Conservation (phyloP, 371 early-diverging fungal species). For the Mucor lusitanicus region DNA sequence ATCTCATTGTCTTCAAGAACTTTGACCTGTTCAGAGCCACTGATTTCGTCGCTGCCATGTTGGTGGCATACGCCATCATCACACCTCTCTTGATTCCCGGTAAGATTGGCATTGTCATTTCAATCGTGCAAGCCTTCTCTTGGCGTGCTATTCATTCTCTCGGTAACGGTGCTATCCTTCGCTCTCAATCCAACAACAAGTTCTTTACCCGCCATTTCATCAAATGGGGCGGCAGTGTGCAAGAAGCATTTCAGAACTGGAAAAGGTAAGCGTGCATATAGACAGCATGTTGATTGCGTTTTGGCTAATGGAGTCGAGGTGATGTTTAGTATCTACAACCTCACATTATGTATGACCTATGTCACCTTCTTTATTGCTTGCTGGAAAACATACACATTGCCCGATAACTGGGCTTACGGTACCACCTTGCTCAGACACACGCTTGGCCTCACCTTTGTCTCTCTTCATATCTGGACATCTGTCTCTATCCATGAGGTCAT, state of each 20-base stretch:
- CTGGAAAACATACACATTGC: conserved; percentile 71
- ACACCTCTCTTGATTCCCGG: conserved; percentile 61
- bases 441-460: conserved; percentile 73
- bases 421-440: conserved; percentile 74
- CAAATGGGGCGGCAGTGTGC: conserved; percentile 82
- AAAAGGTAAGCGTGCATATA: conserved; percentile 56
- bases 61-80: conserved; percentile 73
- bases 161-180: conserved; percentile 77
- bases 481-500: conserved; percentile 84
- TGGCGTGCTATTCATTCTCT: conserved; percentile 89
- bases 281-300: background rate
- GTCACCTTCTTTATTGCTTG: conserved; percentile 80
- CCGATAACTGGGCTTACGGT: conserved; percentile 71
- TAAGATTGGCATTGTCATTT: conserved; percentile 43
- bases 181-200: conserved; percentile 75
- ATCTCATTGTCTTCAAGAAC: conserved; percentile 87
- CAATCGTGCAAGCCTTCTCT: conserved; percentile 72
- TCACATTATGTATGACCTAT: conserved; percentile 86
- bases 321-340: conserved; percentile 77
- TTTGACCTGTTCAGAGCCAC: conserved; percentile 85
- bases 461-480: conserved; percentile 86
- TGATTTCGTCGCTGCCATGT: conserved; percentile 77
- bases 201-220: conserved; percentile 91
- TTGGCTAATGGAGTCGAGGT: background rate
- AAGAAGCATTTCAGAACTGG: conserved; percentile 93